These are phyloP conservation scores for Botrytis sinoallii DNA, from an alignment of 2,329 filamentous ascomycete species.

Conservation along the genomic window DNA sequence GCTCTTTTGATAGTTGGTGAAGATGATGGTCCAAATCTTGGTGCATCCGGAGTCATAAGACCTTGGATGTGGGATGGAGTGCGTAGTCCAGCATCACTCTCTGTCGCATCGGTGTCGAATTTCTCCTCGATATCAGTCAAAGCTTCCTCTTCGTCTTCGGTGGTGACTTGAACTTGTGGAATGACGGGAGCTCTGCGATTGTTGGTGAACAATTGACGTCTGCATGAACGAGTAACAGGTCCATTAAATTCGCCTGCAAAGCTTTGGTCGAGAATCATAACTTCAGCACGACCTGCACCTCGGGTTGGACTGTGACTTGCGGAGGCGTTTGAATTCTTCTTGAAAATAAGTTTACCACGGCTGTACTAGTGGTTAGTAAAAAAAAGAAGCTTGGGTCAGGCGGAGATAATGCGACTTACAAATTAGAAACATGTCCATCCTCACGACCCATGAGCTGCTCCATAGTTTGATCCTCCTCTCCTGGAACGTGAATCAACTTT, in stretches of 20 bases:
- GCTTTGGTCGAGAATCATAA: slow-evolving; percentile 38
- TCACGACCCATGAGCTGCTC: slow-evolving; percentile 61
- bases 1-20: slow-evolving; percentile 61
- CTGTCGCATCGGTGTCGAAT: slow-evolving; percentile 7
- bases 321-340: slow-evolving; percentile 45
- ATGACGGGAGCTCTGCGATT: slow-evolving; percentile 42
- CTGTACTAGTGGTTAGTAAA: slow-evolving; percentile 44
- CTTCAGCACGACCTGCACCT: slow-evolving; percentile 31
- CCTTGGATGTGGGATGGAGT: slow-evolving; percentile 32
- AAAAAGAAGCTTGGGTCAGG: slow-evolving; percentile 4
- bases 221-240: slow-evolving; percentile 58
- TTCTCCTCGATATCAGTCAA: slow-evolving; percentile 48
- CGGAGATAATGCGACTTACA: slow-evolving; percentile 57
- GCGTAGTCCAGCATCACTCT: slow-evolving; percentile 10
- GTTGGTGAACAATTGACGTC: slow-evolving; percentile 13
- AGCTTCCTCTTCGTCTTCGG: slow-evolving; percentile 53
- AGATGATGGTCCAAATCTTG: slow-evolving; percentile 55
- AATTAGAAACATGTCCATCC: slow-evolving; percentile 72
- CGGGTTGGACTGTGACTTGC: slow-evolving; percentile 24
- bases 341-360: slow-evolving; percentile 76
- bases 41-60: slow-evolving; percentile 52
- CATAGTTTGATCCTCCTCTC: slow-evolving; percentile 47
- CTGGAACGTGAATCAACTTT: slow-evolving; percentile 49
- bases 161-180: slow-evolving; percentile 61
- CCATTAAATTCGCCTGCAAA: slow-evolving; percentile 38